Evolutionary conservation across 2,329 filamentous ascomycete genomes (phyloP), one percentile per base, ranked within the genome.

Genomic region (Fusarium sp.): DNA sequence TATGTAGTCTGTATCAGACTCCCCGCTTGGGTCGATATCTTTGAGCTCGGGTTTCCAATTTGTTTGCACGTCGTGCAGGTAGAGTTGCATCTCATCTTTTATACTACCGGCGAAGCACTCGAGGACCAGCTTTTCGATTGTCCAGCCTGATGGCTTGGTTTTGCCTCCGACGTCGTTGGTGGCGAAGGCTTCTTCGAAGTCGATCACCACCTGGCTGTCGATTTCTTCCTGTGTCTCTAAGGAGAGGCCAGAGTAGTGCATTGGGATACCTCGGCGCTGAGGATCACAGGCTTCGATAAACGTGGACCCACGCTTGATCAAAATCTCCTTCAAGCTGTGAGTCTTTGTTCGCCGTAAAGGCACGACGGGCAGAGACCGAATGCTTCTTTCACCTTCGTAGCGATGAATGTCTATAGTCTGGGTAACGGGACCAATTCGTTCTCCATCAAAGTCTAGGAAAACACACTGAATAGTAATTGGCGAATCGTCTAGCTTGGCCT

Each of bases 31-130:
- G 5, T 13, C 44, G 1, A 59, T 3, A 5, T 52, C 26, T 17
- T 24, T 52, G 3, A 60, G 17, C 12, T 30, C 9, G 0, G 57
- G 57, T 1, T 52, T 51, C 34, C 57, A 60, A 1, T 34, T 47
- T 6, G 4, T 22, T 14, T 18, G 18, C 0, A 58, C 17, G n/a
- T 59, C 56, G 0, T 20, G 20, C 0, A 50, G 8, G 1, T 39
- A 15, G 0, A 50, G 15, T 6, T 30, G 24, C 17, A 28, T 20
- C 0, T 47, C 55, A 4, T 58, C 55, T 4, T 58, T 58, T 3
- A 58, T 32, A 0, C 3, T 8, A 1, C 1, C 0, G 10, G 55
- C 55, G 6, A 58, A 58, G 3, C 13, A 5, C 2, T 58, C 55
- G n/a, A 58, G 41, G 8, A 58, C 30, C 3, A 58, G 41, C 18